Evolutionary conservation across 2,329 filamentous ascomycete genomes (phyloP).

Genomic region (Parascedosporium putredinis): DNA sequence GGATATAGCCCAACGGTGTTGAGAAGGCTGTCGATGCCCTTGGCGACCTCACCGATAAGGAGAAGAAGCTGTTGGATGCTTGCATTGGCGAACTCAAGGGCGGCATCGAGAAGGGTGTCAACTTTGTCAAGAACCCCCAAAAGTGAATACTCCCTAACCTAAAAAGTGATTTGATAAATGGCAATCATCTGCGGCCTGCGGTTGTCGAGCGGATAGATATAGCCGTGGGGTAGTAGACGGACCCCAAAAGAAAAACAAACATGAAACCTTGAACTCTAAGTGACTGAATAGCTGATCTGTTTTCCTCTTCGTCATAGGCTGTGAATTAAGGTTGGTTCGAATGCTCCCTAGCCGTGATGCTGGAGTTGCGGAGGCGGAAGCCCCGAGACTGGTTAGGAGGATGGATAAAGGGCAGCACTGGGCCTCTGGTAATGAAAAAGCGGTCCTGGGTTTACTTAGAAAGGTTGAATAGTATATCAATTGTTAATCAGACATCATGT

Average conservation of each 20-base stretch:
- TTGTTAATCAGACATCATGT: background rate
- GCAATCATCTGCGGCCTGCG: background rate
- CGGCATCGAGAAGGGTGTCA: slow-evolving; percentile 91
- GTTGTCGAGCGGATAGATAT: background rate
- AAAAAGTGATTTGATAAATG: slow-evolving; percentile 1
- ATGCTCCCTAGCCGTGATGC: too few species aligned
- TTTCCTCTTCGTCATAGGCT: slow-evolving; percentile 6
- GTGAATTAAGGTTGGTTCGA: slow-evolving; percentile 5
- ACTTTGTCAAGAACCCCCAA: slow-evolving; percentile 79
- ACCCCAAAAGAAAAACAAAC: slow-evolving; percentile 9
- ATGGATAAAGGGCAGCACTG: too few species aligned
- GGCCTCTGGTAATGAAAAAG: too few species aligned
- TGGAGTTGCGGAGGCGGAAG: too few species aligned
- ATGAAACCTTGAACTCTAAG: background rate
- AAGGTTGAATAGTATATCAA: background rate
- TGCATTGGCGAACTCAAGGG: slow-evolving; percentile 70
- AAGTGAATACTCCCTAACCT: slow-evolving; percentile 51
- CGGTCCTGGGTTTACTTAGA: background rate
- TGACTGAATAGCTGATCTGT: slow-evolving; percentile 6
- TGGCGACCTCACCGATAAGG: slow-evolving; percentile 66
- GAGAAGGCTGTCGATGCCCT: slow-evolving; percentile 80
- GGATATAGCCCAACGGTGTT: slow-evolving; percentile 60
- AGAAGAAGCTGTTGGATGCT: slow-evolving; percentile 76
- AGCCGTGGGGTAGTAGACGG: background rate
- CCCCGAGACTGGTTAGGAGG: too few species aligned